phyloP scores from a whole-genome alignment of 768 basidiomycete genomes.

The Russula foetens region DNA sequence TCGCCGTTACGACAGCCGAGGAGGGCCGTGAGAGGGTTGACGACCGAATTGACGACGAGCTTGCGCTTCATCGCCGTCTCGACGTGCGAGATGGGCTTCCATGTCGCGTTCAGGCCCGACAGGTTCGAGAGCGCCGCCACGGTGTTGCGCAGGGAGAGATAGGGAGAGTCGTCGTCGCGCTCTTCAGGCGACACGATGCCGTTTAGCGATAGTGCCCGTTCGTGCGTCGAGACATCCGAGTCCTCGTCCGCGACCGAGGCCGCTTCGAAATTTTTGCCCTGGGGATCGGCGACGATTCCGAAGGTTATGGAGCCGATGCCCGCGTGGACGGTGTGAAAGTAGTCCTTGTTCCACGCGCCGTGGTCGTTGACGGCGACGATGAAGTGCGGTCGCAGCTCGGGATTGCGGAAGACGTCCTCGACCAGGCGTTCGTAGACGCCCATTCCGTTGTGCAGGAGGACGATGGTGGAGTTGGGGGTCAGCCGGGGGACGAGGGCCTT shows the following conservation, averaged over 20 bases:
- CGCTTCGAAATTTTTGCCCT: constrained; percentile 55
- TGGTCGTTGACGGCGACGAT: constrained; percentile 79
- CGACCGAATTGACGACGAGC: constrained; percentile 69
- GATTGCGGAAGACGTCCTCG: constrained; percentile 59
- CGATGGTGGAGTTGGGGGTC: constrained; percentile 63
- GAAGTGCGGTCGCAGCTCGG: constrained; percentile 70
- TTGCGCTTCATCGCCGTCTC: constrained; percentile 69
- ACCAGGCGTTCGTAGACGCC: constrained; percentile 80
- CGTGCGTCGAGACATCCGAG: constrained; percentile 25
- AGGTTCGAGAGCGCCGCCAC: constrained; percentile 53
- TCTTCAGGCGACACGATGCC: constrained; percentile 40
- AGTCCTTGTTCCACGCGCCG: constrained; percentile 53
- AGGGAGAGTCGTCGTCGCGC: constrained; percentile 34
- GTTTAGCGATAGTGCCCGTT: constrained; percentile 40
- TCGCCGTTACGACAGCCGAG: constrained; percentile 76
- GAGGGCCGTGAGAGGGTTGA: constrained; percentile 83
- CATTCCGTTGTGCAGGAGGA: constrained; percentile 94
- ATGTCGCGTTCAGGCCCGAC: constrained; percentile 48
- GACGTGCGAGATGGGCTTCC: constrained; percentile 58
- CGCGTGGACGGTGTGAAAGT: constrained; percentile 55
- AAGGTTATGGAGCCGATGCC: constrained; percentile 68
- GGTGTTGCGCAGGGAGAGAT: constrained; percentile 58
- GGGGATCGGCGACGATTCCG: constrained; percentile 65
- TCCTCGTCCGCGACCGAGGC: constrained; percentile 33
- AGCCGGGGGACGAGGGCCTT: constrained; percentile 54